A percentile compares a stretch with the other conserved stretches of the same genome.
These are phyloP conservation scores for Ceratobasidium sp. DNA, from an alignment of 1,284 basidiomycete species.

Conservation along the genomic window DNA sequence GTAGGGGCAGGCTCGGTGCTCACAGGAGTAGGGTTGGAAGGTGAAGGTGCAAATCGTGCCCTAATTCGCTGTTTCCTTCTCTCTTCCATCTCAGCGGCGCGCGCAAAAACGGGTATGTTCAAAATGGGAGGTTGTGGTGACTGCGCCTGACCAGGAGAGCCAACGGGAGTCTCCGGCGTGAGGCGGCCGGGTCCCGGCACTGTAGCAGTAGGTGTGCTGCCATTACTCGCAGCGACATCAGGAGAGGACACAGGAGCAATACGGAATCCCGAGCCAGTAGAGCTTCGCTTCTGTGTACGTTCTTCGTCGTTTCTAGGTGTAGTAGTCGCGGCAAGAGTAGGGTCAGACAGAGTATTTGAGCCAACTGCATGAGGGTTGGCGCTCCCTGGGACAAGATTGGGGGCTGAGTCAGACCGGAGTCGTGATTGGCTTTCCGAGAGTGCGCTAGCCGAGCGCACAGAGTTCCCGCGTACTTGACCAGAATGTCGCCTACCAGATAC, in stretches of 20 bases:
- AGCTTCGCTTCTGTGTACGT: conserved; percentile 39
- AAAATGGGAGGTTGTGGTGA: conserved; percentile 33
- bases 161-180: conserved; percentile 18
- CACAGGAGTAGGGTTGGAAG: background rate
- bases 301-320: conserved; percentile 4
- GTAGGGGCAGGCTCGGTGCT: conserved; percentile 52
- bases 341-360: conserved; percentile 25
- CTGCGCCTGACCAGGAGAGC: conserved; percentile 21
- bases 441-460: conserved; percentile 50
- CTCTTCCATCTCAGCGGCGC: conserved; percentile 75
- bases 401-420: conserved; percentile 56
- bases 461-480: conserved; percentile 49
- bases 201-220: conserved; percentile 29
- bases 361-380: conserved; percentile 24
- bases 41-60: conserved; percentile 57
- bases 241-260: conserved; percentile 3
- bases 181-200: conserved; percentile 18
- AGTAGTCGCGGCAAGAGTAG: conserved; percentile 1
- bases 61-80: conserved; percentile 65
- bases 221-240: conserved; percentile 21
- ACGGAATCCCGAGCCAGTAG: conserved; percentile 41
- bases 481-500: conserved; percentile 64
- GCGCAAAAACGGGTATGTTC: conserved; percentile 43
- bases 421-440: conserved; percentile 41
- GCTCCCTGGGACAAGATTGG: conserved; percentile 43